Percentiles rank a stretch among this genome's conserved stretches.
These are phyloP conservation scores for Rhododendron molle DNA, from an alignment of 148 eudicot species.

Conservation along the genomic window DNA sequence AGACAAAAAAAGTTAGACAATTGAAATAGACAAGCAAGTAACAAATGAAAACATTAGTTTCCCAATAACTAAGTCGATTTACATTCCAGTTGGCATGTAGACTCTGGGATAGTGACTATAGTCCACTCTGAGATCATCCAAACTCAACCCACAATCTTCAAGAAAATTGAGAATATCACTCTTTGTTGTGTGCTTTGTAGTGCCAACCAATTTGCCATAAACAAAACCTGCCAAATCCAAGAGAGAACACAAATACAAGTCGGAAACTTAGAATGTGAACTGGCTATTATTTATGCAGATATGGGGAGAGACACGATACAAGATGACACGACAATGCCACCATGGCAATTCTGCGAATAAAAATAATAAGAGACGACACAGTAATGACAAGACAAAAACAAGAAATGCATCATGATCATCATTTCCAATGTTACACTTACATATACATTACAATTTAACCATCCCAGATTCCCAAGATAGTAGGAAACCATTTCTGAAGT, in stretches of 20 bases:
- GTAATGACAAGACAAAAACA: background rate
- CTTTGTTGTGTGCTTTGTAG: constrained; percentile 40
- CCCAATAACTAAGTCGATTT: constrained; percentile 10
- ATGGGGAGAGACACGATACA: background rate
- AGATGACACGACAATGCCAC: background rate
- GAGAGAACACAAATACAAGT: constrained; percentile 7
- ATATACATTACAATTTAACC: background rate
- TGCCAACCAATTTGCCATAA: constrained; percentile 48
- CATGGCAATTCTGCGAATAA: background rate
- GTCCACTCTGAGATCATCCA: constrained; percentile 54
- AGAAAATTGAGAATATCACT: constrained; percentile 50
- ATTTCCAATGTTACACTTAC: background rate
- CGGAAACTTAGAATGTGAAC: background rate
- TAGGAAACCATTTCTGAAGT: background rate
- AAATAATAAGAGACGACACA: background rate
- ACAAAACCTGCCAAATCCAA: constrained; percentile 24
- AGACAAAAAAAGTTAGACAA: background rate
- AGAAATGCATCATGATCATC: background rate
- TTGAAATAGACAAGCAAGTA: background rate
- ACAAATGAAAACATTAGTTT: background rate
- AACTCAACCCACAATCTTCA: constrained; percentile 46
- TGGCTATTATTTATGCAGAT: background rate
- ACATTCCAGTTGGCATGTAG: constrained; percentile 40
- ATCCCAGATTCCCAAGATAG: background rate
- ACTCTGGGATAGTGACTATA: constrained; percentile 21